Evolutionary conservation across 1,284 basidiomycete species (phyloP), one percentile per base, ranked within the genome.

Genomic region (Mycena citricolor): DNA sequence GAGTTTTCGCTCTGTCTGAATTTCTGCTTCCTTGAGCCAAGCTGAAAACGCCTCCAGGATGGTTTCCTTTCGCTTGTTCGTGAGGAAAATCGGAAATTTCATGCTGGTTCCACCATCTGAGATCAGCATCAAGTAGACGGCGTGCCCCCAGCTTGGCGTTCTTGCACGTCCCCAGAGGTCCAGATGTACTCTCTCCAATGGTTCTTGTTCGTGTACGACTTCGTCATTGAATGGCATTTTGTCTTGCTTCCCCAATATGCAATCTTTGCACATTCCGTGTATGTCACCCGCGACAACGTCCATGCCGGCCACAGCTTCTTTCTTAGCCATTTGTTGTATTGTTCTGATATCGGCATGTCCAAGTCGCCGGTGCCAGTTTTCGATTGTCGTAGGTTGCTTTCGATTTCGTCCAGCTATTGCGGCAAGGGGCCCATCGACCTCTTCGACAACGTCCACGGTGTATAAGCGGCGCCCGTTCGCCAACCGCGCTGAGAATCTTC

Each of bases 41-140:
- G 35, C 19, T 17, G 5, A n/a, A 12, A 37, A 37, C 11, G 35
- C 35, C 4, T n/a, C 22, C 4, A 12, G 21, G 4, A n/a, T 24
- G 16, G 35, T 37, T n/a, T 37, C 35, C 35, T 37, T 24, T 5
- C 22, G 35, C 22, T 37, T 37, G 22, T 37, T 37, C 7, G 24
- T 37, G n/a, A 37, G 21, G 21, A 37, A 37, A 2, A 37, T 22
- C 7, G 37, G 24, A n/a, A 25, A 29, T 5, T 25, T 39, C 16
- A 25, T 39, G n/a, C n/a, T n/a, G n/a, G n/a, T n/a, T n/a, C n/a
- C n/a, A n/a, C n/a, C n/a, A n/a, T n/a, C n/a, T n/a, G n/a, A n/a
- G n/a, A n/a, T n/a, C n/a, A n/a, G n/a, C n/a, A n/a, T n/a, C n/a
- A n/a, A n/a, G n/a, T n/a, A n/a, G n/a, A n/a, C n/a, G n/a, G n/a